Base-by-base conservation (phyloP, 305 asterid species). In the Solanum hybrid region DNA sequence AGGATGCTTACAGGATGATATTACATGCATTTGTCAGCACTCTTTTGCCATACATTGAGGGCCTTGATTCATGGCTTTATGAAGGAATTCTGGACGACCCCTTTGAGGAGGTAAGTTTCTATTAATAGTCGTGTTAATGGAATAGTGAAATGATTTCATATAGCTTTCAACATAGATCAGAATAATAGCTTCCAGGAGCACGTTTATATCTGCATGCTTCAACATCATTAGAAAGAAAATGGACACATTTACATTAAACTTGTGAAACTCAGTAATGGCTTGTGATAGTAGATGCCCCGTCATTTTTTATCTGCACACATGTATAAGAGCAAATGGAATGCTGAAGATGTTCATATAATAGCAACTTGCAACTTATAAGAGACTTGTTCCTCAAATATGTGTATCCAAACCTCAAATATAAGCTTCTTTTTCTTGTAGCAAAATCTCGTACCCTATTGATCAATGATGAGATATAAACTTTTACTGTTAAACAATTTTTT, bases 21-120 rank as follows among this genome's bases (percentile, higher is more conserved):
- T 96, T 97, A 38, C 95, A 93, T 90, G 92, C 96, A 85, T 94
- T 97, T 75, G 94, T 93, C 34, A 96, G 97, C 90, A 95, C 94
- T 90, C 91, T 97, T 93, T 92, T 96, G 91, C 99, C 99, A 12
- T 97, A 95, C 87, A 94, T 97, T 91, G 97, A 97, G 94, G 93
- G 92, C 90, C 98, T 97, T 86, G 99, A 97, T 95, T 95, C 98
- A 90, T 97, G 99, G 99, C 95, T 97, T 92, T 97, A 96, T 92
- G 98, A 97, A 89, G 99, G 99, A 90, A 94, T 93, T 86, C 97
- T 97, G 89, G 98, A 97, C 89, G 99, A 96, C 91, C 99, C 99
- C 80, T 96, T 95, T 90, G 96, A 95, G 90, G 99, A 97, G 99
- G 99, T 97, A 92, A 91, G 87, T 93, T 89, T 91, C 90, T 82